Conservation (phyloP, 805 yeast species). For the Candida vartiovaarae region DNA sequence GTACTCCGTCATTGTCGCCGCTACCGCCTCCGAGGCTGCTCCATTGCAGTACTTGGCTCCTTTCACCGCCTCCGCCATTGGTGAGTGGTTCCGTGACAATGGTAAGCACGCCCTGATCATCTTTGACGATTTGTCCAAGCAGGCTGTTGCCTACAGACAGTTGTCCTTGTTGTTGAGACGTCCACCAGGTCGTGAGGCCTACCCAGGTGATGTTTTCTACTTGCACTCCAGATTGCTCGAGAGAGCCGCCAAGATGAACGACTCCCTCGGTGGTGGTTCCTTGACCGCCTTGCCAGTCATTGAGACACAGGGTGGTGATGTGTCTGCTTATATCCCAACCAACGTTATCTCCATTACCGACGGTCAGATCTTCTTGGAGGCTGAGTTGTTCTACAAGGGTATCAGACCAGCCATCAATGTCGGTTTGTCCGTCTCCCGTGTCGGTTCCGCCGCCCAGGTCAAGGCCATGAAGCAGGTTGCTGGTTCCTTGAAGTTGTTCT, state of each 20-base stretch:
- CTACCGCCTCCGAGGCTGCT: constrained; percentile 99
- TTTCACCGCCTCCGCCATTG: constrained; percentile 98
- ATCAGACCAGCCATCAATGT: constrained; percentile 99
- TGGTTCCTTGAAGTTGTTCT: constrained; percentile 99
- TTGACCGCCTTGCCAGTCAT: constrained; percentile 93
- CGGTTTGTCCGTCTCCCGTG: constrained; percentile 99
- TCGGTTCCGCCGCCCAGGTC: constrained; percentile 99
- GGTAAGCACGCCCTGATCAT: constrained; percentile 95
- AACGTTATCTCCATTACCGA: constrained; percentile 96
- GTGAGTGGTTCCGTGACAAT: constrained; percentile 99
- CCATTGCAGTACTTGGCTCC: constrained; percentile 99
- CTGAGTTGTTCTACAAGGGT: constrained; percentile 99
- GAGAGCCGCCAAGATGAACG: constrained; percentile 97
- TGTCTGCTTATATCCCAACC: constrained; percentile 95
- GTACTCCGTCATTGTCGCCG: constrained; percentile 97
- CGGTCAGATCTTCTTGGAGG: constrained; percentile 98
- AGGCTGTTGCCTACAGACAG: constrained; percentile 99
- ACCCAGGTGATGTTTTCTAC: constrained; percentile 23
- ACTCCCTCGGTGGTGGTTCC: constrained; percentile 85
- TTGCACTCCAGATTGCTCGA: constrained; percentile 73
- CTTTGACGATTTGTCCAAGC: constrained; percentile 98
- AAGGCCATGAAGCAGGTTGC: constrained; percentile 99
- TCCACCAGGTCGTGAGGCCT: constrained; percentile 23
- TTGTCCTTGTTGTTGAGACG: constrained; percentile 86
- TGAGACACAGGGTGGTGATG: constrained; percentile 99